Evolutionary conservation across 805 yeast species (phyloP), one percentile per base, ranked within the genome.

Genomic region (Candida namnaoensis): DNA sequence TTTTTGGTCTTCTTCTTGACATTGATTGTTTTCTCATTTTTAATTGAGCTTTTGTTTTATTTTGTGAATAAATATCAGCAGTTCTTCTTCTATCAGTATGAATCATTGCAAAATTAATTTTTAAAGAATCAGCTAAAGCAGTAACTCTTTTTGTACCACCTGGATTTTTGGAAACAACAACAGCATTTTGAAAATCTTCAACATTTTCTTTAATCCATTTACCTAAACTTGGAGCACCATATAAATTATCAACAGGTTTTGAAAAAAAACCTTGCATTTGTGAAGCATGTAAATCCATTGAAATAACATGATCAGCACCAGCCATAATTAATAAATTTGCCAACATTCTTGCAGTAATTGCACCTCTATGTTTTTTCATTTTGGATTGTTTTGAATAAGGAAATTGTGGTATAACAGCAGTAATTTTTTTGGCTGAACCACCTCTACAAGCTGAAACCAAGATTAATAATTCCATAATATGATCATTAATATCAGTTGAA

Each of bases 211-310:
- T 80, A 54, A 93, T 91, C 99, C 99, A 93, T 53, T 86, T 77
- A 27, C 96, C 97, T 51, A 93, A 73, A 35, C 96, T 86, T 38
- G 99, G 99, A 3, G 95, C 96, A 26, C 97, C 97, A 56, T 88
- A 88, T 45, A 93, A 68, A 62, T 93, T 93, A 63, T 93, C 99
- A 26, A 93, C 99, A 0, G 99, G 99, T 54, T 88, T 90, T 32
- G 95, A 76, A 69, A 93, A 93, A 60, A 93, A 93, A 12, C 99
- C 99, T 69, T 93, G 99, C 99, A 93, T 93, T 66, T 93, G 99
- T 32, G 96, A 81, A 26, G 99, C 99, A 52, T 78, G 81, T 50
- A 93, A 69, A 59, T 93, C 99, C 97, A 93, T 90, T 4, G 96
- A 87, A 34, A 93, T 91, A 44, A 93, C 95, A 64, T 93, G 99